Base-by-base conservation (phyloP, 257 asterid species). In the Solanum appendiculatum region DNA sequence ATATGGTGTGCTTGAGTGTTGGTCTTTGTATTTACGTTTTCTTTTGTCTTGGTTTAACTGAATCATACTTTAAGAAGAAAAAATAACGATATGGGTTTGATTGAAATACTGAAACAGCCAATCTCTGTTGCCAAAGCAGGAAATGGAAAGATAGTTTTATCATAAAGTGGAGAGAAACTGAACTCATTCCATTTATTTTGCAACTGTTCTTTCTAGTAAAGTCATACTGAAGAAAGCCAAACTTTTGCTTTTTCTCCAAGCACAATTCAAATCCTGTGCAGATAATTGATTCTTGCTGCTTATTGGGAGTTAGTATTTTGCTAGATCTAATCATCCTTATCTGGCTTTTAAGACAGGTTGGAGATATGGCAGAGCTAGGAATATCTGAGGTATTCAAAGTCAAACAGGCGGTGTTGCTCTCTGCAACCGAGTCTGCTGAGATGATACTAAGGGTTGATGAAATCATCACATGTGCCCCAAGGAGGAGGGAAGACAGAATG, bases 381-480 rank as follows among this genome's bases (percentile, higher is more conserved):
- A 95, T 96, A 51, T 93, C 87, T 0, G 98, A 96, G 91, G 93
- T 98, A 29, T 96, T 96, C 91, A 96, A 96, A 92, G 99, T 96
- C 58, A 96, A 96, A 92, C 95, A 94, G 68, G 98, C 94, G 6
- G 98, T 95, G 69, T 86, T 96, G 90, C 93, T 92, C 73, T 96
- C 99, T 5, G 99, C 99, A 75, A 96, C 97, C 4, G 99, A 96
- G 91, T 98, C 99, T 56, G 94, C 96, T 21, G 99, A 95, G 93
- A 94, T 94, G 98, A 95, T 96, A 88, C 89, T 95, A 15, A 88
- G 98, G 87, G 98, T 95, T 3, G 98, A 96, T 6, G 98, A 96
- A 80, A 96, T 95, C 85, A 94, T 96, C 86, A 95, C 98, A 16
- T 95, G 97, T 77, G 98, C 97, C 36, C 98, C 98, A 7, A 89